These are phyloP conservation scores for Vitis labrusca DNA, from an alignment of 164 flowering plant species.

Conservation along the genomic window DNA sequence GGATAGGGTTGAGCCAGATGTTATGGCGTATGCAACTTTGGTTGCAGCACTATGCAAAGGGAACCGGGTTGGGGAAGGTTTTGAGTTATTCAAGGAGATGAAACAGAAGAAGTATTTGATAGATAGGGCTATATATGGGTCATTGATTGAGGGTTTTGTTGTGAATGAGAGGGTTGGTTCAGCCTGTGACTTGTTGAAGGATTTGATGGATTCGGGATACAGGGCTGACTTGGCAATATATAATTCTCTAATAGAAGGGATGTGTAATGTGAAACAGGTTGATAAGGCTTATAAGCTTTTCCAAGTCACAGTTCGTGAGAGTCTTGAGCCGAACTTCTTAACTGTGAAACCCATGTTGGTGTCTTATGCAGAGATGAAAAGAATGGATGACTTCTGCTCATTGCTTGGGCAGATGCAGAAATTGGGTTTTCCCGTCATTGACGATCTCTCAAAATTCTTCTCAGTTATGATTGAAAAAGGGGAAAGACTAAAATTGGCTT, in stretches of 20 bases:
- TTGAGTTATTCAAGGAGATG: slow-evolving; percentile 74
- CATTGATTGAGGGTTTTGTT: slow-evolving; percentile 75
- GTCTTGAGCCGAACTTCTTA: slow-evolving; percentile 61
- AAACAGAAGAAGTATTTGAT: slow-evolving; percentile 63
- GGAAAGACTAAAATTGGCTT: slow-evolving; percentile 38
- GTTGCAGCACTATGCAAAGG: slow-evolving; percentile 69
- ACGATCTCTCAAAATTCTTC: slow-evolving; percentile 63
- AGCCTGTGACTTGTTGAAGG: slow-evolving; percentile 77
- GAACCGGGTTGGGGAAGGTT: slow-evolving; percentile 56
- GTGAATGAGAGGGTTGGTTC: slow-evolving; percentile 56
- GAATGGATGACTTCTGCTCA: slow-evolving; percentile 53
- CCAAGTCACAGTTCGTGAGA: slow-evolving; percentile 57
- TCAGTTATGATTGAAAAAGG: slow-evolving; percentile 46
- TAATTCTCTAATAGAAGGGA: slow-evolving; percentile 70
- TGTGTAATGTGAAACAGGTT: slow-evolving; percentile 58
- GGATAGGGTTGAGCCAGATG: slow-evolving; percentile 82
- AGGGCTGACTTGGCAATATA: slow-evolving; percentile 85
- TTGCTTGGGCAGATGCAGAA: slow-evolving; percentile 64
- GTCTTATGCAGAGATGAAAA: slow-evolving; percentile 53
- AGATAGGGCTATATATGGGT: slow-evolving; percentile 75
- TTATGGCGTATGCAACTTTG: slow-evolving; percentile 75
- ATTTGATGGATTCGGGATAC: slow-evolving; percentile 76
- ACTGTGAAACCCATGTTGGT: slow-evolving; percentile 74
- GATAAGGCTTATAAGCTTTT: slow-evolving; percentile 81
- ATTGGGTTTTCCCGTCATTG: slow-evolving; percentile 47